Percentiles rank a stretch among this genome's conserved stretches.
phyloP scores from a whole-genome alignment of 768 basidiomycete genomes.

The Gymnopilus dilepis region DNA sequence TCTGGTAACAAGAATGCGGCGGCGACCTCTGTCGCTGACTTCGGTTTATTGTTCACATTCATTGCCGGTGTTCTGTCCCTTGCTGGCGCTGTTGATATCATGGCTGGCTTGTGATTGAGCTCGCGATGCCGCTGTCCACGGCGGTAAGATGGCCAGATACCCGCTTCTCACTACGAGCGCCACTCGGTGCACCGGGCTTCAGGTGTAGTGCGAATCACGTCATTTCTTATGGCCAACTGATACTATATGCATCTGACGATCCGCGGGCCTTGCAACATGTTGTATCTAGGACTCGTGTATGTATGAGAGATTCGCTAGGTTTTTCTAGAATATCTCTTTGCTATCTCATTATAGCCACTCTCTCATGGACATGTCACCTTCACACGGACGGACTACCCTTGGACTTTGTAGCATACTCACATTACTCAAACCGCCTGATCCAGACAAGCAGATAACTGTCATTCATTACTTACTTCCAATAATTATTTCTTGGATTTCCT shows the following conservation, averaged over 20 bases:
- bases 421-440: not conserved
- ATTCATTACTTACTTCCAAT: not conserved
- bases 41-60: constrained; percentile 52
- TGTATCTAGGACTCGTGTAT: not conserved
- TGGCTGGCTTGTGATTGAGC: constrained; percentile 43
- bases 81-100: constrained; percentile 53
- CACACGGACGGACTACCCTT: constrained; percentile 14
- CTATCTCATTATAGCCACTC: not conserved
- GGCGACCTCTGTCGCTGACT: constrained; percentile 33
- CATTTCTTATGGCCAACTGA: not conserved
- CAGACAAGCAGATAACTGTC: not conserved
- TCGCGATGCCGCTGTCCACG: not conserved
- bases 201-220: not conserved
- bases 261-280: not conserved
- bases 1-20: not conserved
- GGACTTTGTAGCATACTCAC: constrained; percentile 3
- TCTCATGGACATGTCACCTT: constrained; percentile 46
- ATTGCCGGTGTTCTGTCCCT: constrained; percentile 59
- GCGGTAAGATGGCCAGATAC: no score
- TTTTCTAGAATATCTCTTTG: not conserved
- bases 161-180: not conserved
- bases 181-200: not conserved
- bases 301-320: not conserved
- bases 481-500: not conserved
- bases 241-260: not conserved